These are phyloP conservation scores for Sequoia sempervirens DNA, from an alignment of 75 land plant genomes.

Conservation along the genomic window DNA sequence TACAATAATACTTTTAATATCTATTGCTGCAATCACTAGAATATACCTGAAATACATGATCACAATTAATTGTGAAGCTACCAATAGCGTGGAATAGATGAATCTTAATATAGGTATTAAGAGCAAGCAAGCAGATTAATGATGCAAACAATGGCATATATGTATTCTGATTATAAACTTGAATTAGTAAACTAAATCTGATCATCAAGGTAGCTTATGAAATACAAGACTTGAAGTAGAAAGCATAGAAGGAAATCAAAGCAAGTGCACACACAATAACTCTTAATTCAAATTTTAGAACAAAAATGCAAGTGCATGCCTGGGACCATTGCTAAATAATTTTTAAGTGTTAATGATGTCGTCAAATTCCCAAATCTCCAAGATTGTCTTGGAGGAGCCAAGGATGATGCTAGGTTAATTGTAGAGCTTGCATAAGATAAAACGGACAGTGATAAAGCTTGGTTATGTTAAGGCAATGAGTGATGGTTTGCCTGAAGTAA, in stretches of 20 bases:
- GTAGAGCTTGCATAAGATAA: background rate
- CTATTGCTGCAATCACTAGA: background rate
- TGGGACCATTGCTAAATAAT: background rate
- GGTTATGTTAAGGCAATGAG: background rate
- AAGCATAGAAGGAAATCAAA: background rate
- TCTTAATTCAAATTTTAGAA: background rate
- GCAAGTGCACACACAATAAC: background rate
- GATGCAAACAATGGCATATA: background rate
- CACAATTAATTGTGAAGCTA: background rate
- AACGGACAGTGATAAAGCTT: background rate
- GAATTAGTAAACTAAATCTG: background rate
- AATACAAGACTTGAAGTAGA: background rate
- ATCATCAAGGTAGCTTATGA: background rate
- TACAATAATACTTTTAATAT: too few species aligned
- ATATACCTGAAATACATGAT: background rate
- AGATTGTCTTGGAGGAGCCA: background rate
- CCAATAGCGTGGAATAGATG: background rate
- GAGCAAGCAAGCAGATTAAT: background rate
- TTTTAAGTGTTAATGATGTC: background rate
- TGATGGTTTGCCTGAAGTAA: background rate
- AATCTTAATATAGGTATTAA: too few species aligned
- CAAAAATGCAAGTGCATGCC: background rate
- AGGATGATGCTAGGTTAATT: background rate
- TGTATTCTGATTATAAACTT: too few species aligned
- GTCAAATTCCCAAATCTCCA: background rate